Percentiles rank a stretch among this genome's conserved stretches.
Conservation (phyloP, 192 early-diverging fungal genomes). For the Pilaira anomala region DNA sequence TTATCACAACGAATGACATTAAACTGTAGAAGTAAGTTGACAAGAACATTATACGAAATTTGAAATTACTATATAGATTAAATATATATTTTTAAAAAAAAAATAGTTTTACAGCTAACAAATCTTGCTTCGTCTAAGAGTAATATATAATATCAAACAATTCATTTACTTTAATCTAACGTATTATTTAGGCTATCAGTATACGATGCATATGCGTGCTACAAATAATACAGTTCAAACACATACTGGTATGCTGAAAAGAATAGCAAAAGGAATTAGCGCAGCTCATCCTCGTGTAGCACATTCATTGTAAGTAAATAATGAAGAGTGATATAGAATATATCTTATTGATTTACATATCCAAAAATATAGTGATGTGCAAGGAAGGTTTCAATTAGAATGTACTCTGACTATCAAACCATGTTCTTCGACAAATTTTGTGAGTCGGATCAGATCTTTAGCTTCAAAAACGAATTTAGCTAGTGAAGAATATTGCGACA, state of each 20-base stretch:
- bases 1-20: slow-evolving; percentile 4
- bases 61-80: background rate
- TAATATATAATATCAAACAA: background rate
- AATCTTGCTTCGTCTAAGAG: slow-evolving; percentile 6
- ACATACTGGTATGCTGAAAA: background rate
- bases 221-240: background rate
- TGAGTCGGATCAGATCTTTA: background rate
- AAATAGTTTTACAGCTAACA: slow-evolving; percentile 11
- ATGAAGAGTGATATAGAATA: background rate
- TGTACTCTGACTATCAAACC: slow-evolving; percentile 1
- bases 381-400: slow-evolving; percentile 11
- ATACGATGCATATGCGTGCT: background rate
- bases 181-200: slow-evolving; percentile 11
- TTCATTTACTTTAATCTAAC: background rate
- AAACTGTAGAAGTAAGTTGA: slow-evolving; percentile 1
- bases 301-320: slow-evolving; percentile 12
- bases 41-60: background rate
- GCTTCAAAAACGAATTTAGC: background rate
- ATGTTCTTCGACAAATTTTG: background rate
- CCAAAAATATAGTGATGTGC: background rate
- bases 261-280: slow-evolving; percentile 12
- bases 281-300: slow-evolving; percentile 4
- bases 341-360: background rate
- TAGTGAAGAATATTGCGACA: background rate
- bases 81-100: no score